These are phyloP conservation scores for Boletus rex-veris DNA, from an alignment of 768 basidiomycete genomes.

Conservation along the genomic window DNA sequence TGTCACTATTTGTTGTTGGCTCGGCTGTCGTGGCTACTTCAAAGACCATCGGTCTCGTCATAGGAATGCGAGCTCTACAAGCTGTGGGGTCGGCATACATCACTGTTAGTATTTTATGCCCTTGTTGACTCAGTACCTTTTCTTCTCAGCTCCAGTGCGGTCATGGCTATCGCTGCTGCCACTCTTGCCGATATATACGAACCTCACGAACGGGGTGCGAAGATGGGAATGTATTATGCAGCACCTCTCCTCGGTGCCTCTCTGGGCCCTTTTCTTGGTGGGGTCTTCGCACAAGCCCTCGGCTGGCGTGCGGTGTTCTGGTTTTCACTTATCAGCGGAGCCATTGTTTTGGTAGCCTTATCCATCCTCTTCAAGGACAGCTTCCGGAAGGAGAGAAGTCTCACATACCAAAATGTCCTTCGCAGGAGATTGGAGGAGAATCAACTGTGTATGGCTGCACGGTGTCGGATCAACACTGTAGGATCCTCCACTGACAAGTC, in stretches of 20 bases:
- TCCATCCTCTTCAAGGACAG: slow-evolving; percentile 74
- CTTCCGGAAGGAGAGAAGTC: slow-evolving; percentile 77
- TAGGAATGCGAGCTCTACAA: slow-evolving; percentile 67
- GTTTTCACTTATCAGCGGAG: slow-evolving; percentile 66
- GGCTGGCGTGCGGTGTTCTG: slow-evolving; percentile 86
- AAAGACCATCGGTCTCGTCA: slow-evolving; percentile 52
- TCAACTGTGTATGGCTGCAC: slow-evolving; percentile 5
- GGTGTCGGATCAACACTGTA: background rate
- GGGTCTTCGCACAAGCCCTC: slow-evolving; percentile 59
- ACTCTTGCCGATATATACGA: slow-evolving; percentile 81
- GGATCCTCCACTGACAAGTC: slow-evolving; percentile 1
- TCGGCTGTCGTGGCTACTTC: slow-evolving; percentile 58
- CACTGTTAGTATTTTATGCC: background rate
- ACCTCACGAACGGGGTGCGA: slow-evolving; percentile 71
- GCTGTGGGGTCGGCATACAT: slow-evolving; percentile 47
- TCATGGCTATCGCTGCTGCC: slow-evolving; percentile 70
- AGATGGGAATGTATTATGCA: slow-evolving; percentile 81
- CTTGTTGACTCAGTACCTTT: background rate
- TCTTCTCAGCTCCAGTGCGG: slow-evolving; percentile 53
- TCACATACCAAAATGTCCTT: slow-evolving; percentile 70
- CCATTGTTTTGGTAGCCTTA: slow-evolving; percentile 52
- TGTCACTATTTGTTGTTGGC: slow-evolving; percentile 51
- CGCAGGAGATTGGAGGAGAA: slow-evolving; percentile 37
- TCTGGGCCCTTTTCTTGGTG: slow-evolving; percentile 68
- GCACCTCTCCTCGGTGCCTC: slow-evolving; percentile 72